Base-by-base conservation (phyloP, 805 yeast genomes). In the Kluyveromyces aestuarii region DNA sequence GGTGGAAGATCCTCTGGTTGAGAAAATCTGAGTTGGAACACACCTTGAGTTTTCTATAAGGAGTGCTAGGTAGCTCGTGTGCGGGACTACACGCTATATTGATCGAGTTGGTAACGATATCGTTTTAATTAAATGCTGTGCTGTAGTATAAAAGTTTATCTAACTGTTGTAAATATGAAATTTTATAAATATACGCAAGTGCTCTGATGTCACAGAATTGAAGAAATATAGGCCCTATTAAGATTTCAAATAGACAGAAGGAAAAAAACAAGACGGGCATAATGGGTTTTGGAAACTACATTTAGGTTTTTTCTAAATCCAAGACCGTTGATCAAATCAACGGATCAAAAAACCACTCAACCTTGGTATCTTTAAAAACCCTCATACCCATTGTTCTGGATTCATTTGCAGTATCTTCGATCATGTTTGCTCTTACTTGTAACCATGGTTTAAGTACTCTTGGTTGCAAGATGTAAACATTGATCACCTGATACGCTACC, bases 331-430 rank as follows among this genome's bases (percentile, higher is more conserved):
- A 30, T 63, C 52, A 74, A 63, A 64, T 66, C 53, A 65, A 67
- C 17, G 80, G 85, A 60, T 79, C 82, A 61, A 81, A 81, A 52
- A 73, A 75, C 60, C 69, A 66, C 60, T 76, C 76, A 41, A 77
- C 57, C 50, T 61, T 59, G 2, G 81, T 72, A 40, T 72, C 70
- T 51, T 67, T 60, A 59, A 82, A 80, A 21, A 81, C 76, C 50
- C 85, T 70, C 87, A 81, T 80, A n/a, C 85, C 86, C 72, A 77
- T 70, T 35, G 81, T 77, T 14, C 68, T 63, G 16, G 77, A 74
- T 42, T 67, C 69, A n/a, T 60, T 61, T 48, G 65, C 68, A 43
- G 69, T 67, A 39, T 69, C 72, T n/a, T 61, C 53, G 9, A 62
- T 51, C 39, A 74, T 65, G n/a, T 75, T 75, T 16, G 52, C 36